Percentiles rank a stretch among this genome's conserved stretches.
Evolutionary conservation across 2,329 filamentous ascomycete genomes (phyloP).

Genomic region (Ceratocystis diversiconidia): DNA sequence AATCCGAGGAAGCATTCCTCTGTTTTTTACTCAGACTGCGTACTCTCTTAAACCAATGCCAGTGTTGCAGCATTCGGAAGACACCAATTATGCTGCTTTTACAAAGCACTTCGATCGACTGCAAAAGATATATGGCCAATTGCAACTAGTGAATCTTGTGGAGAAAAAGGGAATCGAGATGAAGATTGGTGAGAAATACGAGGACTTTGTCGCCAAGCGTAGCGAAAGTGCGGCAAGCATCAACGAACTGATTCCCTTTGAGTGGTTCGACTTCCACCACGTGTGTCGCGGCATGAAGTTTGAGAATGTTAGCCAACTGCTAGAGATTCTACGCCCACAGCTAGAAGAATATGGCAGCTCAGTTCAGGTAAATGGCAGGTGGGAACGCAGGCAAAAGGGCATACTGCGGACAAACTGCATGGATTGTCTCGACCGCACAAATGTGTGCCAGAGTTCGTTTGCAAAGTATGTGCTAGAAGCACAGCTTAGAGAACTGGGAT

Average conservation of each 20-base stretch:
- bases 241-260: conserved; percentile 39
- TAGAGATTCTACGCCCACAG: conserved; percentile 54
- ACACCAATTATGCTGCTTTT: conserved; percentile 66
- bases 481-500: conserved; percentile 62
- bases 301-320: conserved; percentile 73
- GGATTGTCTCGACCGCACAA: conserved; percentile 94
- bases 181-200: conserved; percentile 63
- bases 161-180: conserved; percentile 77
- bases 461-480: conserved; percentile 67
- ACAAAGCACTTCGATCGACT: conserved; percentile 64
- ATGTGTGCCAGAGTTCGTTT: conserved; percentile 87
- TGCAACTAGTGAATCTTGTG: conserved; percentile 73
- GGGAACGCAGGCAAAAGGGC: conserved; percentile 45
- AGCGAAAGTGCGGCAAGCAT: conserved; percentile 37
- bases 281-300: conserved; percentile 95
- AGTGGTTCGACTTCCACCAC: conserved; percentile 96
- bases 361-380: conserved; percentile 34
- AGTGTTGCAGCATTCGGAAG: conserved; percentile 62
- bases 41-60: conserved; percentile 86
- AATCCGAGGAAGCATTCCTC: conserved; percentile 74
- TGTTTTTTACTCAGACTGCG: conserved; percentile 90
- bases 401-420: conserved; percentile 94
- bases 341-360: conserved; percentile 61
- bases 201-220: conserved; percentile 49
- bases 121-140: conserved; percentile 51